Evolutionary conservation across 495 filamentous ascomycete genomes (phyloP), one percentile per base, ranked within the genome.

Genomic region (Xylaria telfairii): DNA sequence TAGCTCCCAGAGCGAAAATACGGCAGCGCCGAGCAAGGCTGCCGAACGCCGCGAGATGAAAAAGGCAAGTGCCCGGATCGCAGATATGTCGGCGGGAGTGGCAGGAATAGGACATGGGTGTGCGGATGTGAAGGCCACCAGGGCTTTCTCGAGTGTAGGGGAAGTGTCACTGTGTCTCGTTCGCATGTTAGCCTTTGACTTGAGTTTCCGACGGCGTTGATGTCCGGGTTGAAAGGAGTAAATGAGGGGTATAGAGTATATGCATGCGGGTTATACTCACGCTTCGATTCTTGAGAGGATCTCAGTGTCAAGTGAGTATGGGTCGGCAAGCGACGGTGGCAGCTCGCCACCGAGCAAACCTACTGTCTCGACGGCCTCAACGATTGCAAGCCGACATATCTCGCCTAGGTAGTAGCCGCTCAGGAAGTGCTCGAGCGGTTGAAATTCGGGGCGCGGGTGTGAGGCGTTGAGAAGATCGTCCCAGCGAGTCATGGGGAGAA

Each of bases 371-470:
- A 90, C 83, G 0, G 87, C 90, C 37, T 95, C 92, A 39, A 91
- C 80, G 54, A 93, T 82, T 3, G 90, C 87, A 7, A 92, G 77
- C 4, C 93, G 88, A 65, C 90, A 89, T 6, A 97, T 85, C 83
- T 97, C 93, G 28, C 93, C 93, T 5, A 97, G 87, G 76, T 97
- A 97, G 46, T 90, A 90, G 7, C 93, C 93, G 71, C 91, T 90
- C 7, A 93, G 90, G 81, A 95, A 87, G 71, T 95, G 92, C 78
- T 97, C 93, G 37, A 95, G 86, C 0, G 93, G 93, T 73, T 96
- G 93, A 72, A 96, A 97, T 0, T 92, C 91, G 0, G 93, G 93
- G 5, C 88, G 86, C 17, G 90, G 85, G 75, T 92, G 91, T 1
- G 81, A 85, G 2, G 77, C 81, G 68, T 90, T 90, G 13, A 97